Evolutionary conservation across 2,329 filamentous ascomycete species (phyloP).

Genomic region (Trichoderma lentiforme): DNA sequence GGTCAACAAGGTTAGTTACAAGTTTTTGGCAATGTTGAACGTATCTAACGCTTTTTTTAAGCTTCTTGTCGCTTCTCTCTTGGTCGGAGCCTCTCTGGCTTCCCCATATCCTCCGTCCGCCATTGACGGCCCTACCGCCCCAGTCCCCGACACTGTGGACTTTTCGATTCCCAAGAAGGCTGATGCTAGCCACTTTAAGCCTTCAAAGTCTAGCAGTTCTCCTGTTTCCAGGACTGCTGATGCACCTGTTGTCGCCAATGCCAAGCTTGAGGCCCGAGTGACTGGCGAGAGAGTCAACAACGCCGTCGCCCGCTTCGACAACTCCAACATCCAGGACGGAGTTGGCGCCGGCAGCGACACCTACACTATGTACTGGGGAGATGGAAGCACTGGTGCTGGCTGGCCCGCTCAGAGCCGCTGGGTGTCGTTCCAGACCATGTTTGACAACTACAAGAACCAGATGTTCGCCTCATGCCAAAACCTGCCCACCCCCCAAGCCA

Average conservation of each 20-base stretch:
- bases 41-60: not conserved
- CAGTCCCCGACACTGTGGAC: slow-evolving; percentile 8
- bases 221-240: not conserved
- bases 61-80: slow-evolving; percentile 6
- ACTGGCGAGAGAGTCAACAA: slow-evolving; percentile 12
- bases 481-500: slow-evolving; percentile 13
- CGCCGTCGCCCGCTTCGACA: not conserved
- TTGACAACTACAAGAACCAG: slow-evolving; percentile 25
- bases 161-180: slow-evolving; percentile 6
- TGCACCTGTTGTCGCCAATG: not conserved
- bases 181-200: not conserved
- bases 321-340: slow-evolving; percentile 19
- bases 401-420: slow-evolving; percentile 16
- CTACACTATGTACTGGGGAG: slow-evolving; percentile 26
- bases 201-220: not conserved
- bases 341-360: slow-evolving; percentile 25
- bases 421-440: slow-evolving; percentile 21
- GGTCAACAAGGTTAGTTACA: slow-evolving; percentile 1
- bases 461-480: slow-evolving; percentile 20
- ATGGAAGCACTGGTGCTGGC: slow-evolving; percentile 7
- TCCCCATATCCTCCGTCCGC: slow-evolving; percentile 5
- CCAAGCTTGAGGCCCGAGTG: not conserved
- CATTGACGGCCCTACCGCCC: not conserved
- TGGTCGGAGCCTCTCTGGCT: slow-evolving; percentile 2
- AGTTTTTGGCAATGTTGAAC: not conserved